A percentile compares a stretch with the other conserved stretches of the same genome.
Conservation (phyloP, 164 flowering plant species). For the Magnolia officinalis region DNA sequence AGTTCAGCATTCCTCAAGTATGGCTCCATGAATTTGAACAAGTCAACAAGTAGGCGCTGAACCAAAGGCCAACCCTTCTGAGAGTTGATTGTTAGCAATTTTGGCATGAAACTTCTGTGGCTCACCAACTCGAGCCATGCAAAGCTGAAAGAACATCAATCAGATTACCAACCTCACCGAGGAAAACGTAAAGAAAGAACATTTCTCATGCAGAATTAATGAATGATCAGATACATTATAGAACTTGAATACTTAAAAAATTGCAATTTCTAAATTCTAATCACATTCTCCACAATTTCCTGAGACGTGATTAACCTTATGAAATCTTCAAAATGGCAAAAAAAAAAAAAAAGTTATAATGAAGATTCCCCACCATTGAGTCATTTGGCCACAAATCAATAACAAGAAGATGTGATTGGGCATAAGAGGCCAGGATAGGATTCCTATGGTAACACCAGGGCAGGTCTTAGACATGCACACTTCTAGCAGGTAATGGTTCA, state of each 20-base stretch:
- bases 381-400: too few relatives aligned
- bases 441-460: neutral
- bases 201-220: neutral
- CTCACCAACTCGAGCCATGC: slow-evolving; percentile 98
- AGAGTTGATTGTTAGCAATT: slow-evolving; percentile 64
- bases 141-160: slow-evolving; percentile 53
- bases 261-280: neutral
- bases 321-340: neutral
- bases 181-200: neutral
- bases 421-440: too few relatives aligned
- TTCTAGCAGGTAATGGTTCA: neutral
- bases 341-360: neutral
- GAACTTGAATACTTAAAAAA: neutral
- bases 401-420: neutral
- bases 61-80: slow-evolving; percentile 91
- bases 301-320: too few relatives aligned
- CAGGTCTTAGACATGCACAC: neutral
- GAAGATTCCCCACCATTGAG: too few relatives aligned
- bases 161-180: slow-evolving; percentile 5
- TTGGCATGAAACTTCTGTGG: slow-evolving; percentile 96
- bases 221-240: neutral
- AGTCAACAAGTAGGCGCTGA: slow-evolving; percentile 78
- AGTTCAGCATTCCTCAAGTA: slow-evolving; percentile 86
- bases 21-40: slow-evolving; percentile 96
- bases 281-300: neutral